phyloP scores from a whole-genome alignment of 139 green algal species.

The Chara braunii region DNA sequence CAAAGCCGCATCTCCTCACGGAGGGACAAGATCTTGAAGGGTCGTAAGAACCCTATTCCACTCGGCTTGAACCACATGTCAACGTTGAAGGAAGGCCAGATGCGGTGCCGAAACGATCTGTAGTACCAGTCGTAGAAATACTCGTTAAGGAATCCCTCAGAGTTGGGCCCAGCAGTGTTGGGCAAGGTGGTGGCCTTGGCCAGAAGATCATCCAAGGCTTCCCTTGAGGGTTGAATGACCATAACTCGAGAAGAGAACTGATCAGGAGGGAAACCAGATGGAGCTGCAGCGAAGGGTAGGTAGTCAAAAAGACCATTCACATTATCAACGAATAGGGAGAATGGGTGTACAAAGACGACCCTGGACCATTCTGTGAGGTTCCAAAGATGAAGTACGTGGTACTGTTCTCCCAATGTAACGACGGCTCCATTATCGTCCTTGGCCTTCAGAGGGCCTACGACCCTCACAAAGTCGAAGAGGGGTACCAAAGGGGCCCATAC shows the following conservation, averaged over 20 bases:
- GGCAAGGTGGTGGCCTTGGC: too few relatives aligned
- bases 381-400: slow-evolving; percentile 11
- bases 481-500: not conserved
- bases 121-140: slow-evolving; percentile 33
- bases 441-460: slow-evolving; percentile 4
- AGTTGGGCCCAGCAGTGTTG: too few relatives aligned
- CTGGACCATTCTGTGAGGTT: slow-evolving; percentile 9
- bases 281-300: slow-evolving; percentile 1
- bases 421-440: not conserved
- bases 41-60: slow-evolving; percentile 34
- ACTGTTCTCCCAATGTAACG: not conserved
- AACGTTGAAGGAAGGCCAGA: slow-evolving; percentile 17
- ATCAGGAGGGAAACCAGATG: slow-evolving; percentile 4
- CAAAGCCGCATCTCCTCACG: too few relatives aligned
- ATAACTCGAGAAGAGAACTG: slow-evolving; percentile 12
- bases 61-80: slow-evolving; percentile 41
- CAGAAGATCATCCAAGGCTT: slow-evolving; percentile 6
- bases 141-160: slow-evolving; percentile 30
- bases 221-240: slow-evolving; percentile 5
- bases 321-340: slow-evolving; percentile 12
- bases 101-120: slow-evolving; percentile 15
- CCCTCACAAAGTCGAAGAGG: slow-evolving; percentile 6
- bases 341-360: slow-evolving; percentile 6
- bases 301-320: slow-evolving; percentile 2
- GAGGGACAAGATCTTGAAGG: slow-evolving; percentile 19